phyloP scores from a whole-genome alignment of 192 early-diverging fungal genomes.

The Coemansia sp. region DNA sequence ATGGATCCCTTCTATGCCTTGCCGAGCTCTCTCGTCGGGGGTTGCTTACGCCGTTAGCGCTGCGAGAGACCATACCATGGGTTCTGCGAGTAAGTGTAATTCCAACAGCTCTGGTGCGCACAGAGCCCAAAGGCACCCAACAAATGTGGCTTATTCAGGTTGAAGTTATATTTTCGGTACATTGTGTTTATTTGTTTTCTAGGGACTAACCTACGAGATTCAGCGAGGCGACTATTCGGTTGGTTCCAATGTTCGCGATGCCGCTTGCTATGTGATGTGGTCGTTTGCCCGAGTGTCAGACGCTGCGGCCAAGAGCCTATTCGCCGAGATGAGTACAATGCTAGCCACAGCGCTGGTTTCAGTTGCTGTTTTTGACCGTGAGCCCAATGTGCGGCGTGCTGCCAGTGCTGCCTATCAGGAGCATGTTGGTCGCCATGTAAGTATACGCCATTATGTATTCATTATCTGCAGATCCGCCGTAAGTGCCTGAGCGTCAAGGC shows the following conservation, averaged over 20 bases:
- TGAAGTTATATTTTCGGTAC: background rate
- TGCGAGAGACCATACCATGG: constrained; percentile 80
- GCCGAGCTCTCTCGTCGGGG: constrained; percentile 92
- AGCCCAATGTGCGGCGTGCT: constrained; percentile 90
- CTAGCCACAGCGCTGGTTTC: constrained; percentile 79
- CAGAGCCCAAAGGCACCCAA: constrained; percentile 2
- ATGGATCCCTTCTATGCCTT: constrained; percentile 87
- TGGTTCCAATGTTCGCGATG: constrained; percentile 92
- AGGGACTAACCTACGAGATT: constrained; percentile 87
- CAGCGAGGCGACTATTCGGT: constrained; percentile 88
- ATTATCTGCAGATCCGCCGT: background rate
- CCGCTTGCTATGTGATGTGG: constrained; percentile 97
- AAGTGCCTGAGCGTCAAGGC: background rate
- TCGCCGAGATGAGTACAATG: constrained; percentile 63
- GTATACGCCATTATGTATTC: constrained; percentile 55
- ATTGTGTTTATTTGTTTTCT: constrained; percentile 18
- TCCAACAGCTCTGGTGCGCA: too few species aligned
- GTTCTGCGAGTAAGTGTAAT: constrained; percentile 59
- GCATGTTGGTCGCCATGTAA: constrained; percentile 87
- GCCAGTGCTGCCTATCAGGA: constrained; percentile 98
- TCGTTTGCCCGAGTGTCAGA: constrained; percentile 93
- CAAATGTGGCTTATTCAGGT: constrained; percentile 5
- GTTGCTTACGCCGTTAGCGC: constrained; percentile 69
- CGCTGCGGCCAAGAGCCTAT: constrained; percentile 53
- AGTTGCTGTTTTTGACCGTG: constrained; percentile 87